Conservation (phyloP, 306 rosid species). For the Prunus salicina region DNA sequence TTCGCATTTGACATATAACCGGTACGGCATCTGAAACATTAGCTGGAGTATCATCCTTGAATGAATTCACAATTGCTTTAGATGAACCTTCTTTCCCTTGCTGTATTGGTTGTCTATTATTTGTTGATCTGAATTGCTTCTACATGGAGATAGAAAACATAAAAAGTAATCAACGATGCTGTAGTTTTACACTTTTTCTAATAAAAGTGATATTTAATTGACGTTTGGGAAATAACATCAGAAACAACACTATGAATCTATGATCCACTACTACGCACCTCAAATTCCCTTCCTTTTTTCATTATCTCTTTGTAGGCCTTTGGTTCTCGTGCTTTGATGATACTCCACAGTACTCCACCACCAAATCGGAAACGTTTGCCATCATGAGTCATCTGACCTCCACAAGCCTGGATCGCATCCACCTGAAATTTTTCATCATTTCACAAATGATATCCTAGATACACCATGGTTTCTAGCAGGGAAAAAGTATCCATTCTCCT, state of each 20-base stretch:
- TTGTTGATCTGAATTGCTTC: constrained; percentile 73
- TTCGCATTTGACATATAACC: constrained; percentile 19
- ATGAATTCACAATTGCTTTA: constrained; percentile 13
- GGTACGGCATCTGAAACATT: constrained; percentile 18
- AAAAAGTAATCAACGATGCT: not conserved
- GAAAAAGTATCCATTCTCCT: not conserved
- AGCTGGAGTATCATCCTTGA: constrained; percentile 1
- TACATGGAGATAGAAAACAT: constrained; percentile 36
- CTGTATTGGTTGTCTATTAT: constrained; percentile 23
- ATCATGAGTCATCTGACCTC: constrained; percentile 83
- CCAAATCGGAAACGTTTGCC: constrained; percentile 71
- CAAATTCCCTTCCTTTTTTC: constrained; percentile 77
- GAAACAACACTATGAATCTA: not conserved
- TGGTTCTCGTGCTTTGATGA: constrained; percentile 80
- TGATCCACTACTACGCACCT: constrained; percentile 41
- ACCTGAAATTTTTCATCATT: constrained; percentile 49
- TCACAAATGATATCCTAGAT: not conserved
- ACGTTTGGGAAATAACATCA: not conserved
- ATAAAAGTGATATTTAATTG: not conserved
- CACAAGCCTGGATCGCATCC: constrained; percentile 78
- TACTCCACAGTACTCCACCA: constrained; percentile 86
- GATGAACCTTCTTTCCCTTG: constrained; percentile 40
- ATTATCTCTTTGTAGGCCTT: constrained; percentile 82
- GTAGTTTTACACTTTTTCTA: not conserved
- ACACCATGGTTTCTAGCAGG: not conserved